These are phyloP conservation scores for Tolypocladium pustulatum DNA, from an alignment of 2,329 filamentous ascomycete species.

Conservation along the genomic window DNA sequence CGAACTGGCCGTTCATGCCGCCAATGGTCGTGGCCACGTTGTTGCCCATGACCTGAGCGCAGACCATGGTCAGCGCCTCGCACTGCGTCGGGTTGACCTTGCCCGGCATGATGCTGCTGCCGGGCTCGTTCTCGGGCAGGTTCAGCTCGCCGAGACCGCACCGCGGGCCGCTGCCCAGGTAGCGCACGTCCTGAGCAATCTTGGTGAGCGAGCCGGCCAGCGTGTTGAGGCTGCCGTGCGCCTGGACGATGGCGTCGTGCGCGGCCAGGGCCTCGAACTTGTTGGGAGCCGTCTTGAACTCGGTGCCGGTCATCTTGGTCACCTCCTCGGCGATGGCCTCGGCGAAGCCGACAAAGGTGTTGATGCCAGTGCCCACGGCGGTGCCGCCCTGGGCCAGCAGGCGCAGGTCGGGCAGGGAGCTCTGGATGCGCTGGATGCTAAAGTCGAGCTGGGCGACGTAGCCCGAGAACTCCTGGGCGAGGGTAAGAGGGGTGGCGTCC, in stretches of 20 bases:
- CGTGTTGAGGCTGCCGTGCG: constrained; percentile 87
- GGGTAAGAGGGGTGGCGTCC: constrained; percentile 89
- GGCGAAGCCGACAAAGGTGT: constrained; percentile 93
- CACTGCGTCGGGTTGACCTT: constrained; percentile 99
- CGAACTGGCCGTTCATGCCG: constrained; percentile 96
- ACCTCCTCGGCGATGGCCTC: constrained; percentile 89
- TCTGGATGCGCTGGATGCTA: constrained; percentile 78
- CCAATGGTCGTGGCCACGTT: constrained; percentile 86
- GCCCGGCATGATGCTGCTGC: constrained; percentile 96
- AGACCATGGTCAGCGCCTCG: constrained; percentile 96
- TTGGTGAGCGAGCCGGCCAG: constrained; percentile 88
- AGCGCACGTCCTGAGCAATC: constrained; percentile 96
- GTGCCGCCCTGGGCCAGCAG: constrained; percentile 92
- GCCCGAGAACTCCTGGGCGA: constrained; percentile 95
- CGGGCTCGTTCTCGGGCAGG: constrained; percentile 95
- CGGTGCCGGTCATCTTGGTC: constrained; percentile 79
- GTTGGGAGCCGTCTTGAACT: constrained; percentile 95
- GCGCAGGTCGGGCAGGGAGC: constrained; percentile 70
- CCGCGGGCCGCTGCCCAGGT: constrained; percentile 89
- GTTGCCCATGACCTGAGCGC: constrained; percentile 96
- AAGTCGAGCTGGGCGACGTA: constrained; percentile 93
- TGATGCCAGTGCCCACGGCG: constrained; percentile 92
- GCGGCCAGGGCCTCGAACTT: constrained; percentile 97
- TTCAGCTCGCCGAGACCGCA: constrained; percentile 90
- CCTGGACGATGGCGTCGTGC: constrained; percentile 92